Evolutionary conservation across 2,329 filamentous ascomycete genomes (phyloP).

Genomic region (Escovopsis weberi): DNA sequence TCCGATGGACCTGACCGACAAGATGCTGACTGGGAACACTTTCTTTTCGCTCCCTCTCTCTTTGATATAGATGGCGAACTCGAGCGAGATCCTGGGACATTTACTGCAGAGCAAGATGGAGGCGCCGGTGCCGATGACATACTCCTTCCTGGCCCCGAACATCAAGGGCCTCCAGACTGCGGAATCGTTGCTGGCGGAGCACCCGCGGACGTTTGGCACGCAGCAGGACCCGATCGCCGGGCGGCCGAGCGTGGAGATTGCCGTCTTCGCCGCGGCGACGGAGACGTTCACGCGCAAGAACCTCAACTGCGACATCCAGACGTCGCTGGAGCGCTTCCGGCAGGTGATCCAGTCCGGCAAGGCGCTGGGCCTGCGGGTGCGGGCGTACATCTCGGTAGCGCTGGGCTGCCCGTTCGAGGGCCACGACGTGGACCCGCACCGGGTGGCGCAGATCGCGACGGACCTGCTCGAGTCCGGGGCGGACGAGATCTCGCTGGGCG

Average conservation of each 20-base stretch:
- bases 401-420: slow-evolving; percentile 68
- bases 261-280: slow-evolving; percentile 70
- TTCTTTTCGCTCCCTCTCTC: too few relatives aligned
- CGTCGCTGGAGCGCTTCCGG: slow-evolving; percentile 55
- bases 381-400: slow-evolving; percentile 70
- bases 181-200: slow-evolving; percentile 32
- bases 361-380: slow-evolving; percentile 48
- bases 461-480: slow-evolving; percentile 72
- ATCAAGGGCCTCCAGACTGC: slow-evolving; percentile 56
- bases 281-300: slow-evolving; percentile 71
- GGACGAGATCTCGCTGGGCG: slow-evolving; percentile 79
- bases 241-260: slow-evolving; percentile 49
- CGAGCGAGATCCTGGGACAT: slow-evolving; percentile 57
- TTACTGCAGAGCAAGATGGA: slow-evolving; percentile 43
- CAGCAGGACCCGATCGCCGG: slow-evolving; percentile 29
- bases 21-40: too few relatives aligned
- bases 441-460: slow-evolving; percentile 50
- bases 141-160: slow-evolving; percentile 73
- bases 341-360: slow-evolving; percentile 58
- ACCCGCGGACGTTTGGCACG: slow-evolving; percentile 35
- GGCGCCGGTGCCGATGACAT: slow-evolving; percentile 45
- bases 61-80: slow-evolving; percentile 55
- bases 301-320: slow-evolving; percentile 65
- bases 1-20: background rate
- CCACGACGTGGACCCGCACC: slow-evolving; percentile 46